Conservation (phyloP, 2,329 filamentous ascomycete genomes). For the Penicillium fuscoglaucum region DNA sequence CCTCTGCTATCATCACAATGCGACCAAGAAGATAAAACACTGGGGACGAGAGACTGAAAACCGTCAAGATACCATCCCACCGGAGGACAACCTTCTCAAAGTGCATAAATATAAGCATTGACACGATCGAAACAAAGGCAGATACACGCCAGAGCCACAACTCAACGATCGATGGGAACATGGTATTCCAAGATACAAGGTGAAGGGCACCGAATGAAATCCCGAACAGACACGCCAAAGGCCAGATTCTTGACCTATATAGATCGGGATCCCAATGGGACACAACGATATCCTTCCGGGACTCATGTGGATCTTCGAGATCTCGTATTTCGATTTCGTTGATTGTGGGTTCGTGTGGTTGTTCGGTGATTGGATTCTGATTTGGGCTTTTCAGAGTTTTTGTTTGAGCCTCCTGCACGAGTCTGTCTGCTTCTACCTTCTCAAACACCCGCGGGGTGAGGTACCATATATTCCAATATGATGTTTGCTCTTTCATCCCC, state of each 20-base stretch:
- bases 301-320: background rate
- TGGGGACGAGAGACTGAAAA: conserved; percentile 1
- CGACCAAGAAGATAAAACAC: background rate
- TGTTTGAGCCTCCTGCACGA: background rate
- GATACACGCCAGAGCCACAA: background rate
- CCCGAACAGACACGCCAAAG: background rate
- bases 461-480: background rate
- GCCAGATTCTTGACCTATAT: background rate
- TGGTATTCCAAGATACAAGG: background rate
- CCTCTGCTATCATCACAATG: conserved; percentile 3
- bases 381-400: background rate
- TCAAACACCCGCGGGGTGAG: background rate
- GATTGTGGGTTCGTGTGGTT: background rate
- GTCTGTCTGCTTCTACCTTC: background rate
- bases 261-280: background rate
- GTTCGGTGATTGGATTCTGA: background rate
- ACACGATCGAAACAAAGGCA: background rate
- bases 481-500: background rate
- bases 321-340: background rate
- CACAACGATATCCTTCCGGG: background rate
- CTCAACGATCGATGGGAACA: background rate
- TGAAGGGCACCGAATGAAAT: background rate
- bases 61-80: background rate
- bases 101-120: conserved; percentile 5
- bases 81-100: conserved; percentile 3